A percentile compares a stretch with the other conserved stretches of the same genome.
These are phyloP conservation scores for Geotrichum citri-aurantii DNA, from an alignment of 1,139 yeast species.

Conservation along the genomic window DNA sequence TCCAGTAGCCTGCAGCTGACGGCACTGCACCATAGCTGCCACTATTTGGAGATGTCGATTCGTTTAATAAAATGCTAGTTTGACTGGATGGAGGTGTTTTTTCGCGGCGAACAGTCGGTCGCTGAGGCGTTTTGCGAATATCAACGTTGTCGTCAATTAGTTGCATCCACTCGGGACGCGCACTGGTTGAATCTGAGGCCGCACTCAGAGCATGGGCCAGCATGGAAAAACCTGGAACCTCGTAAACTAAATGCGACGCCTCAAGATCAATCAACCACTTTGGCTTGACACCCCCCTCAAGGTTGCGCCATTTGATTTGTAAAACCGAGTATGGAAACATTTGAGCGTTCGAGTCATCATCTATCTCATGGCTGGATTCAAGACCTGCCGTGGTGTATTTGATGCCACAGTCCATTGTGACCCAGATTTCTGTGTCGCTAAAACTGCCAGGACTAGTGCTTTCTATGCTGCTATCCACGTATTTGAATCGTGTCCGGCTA, in stretches of 20 bases:
- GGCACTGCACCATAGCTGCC: neutral
- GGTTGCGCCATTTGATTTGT: conserved; percentile 42
- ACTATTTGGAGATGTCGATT: neutral
- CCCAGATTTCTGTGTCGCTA: conserved; percentile 33
- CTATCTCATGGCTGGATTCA: neutral
- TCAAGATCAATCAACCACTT: conserved; percentile 35
- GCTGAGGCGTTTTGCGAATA: conserved; percentile 31
- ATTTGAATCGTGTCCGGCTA: conserved; percentile 10
- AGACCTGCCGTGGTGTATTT: conserved; percentile 23
- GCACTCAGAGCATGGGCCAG: conserved; percentile 28
- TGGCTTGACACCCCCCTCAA: conserved; percentile 30
- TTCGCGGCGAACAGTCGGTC: neutral
- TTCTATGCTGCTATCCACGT: conserved; percentile 7
- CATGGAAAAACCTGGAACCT: conserved; percentile 34
- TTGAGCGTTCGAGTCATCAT: conserved; percentile 28
- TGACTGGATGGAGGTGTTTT: neutral
- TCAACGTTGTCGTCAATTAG: conserved; percentile 33
- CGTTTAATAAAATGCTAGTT: neutral
- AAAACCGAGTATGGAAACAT: conserved; percentile 46
- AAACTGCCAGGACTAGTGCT: neutral
- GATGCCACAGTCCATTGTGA: conserved; percentile 44
- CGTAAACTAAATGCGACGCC: conserved; percentile 36
- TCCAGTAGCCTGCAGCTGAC: conserved; percentile 45
- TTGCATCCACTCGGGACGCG: conserved; percentile 34
- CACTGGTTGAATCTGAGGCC: neutral